These are phyloP conservation scores for Basipetospora chlamydospora DNA, from an alignment of 2,329 filamentous ascomycete species.

Conservation along the genomic window DNA sequence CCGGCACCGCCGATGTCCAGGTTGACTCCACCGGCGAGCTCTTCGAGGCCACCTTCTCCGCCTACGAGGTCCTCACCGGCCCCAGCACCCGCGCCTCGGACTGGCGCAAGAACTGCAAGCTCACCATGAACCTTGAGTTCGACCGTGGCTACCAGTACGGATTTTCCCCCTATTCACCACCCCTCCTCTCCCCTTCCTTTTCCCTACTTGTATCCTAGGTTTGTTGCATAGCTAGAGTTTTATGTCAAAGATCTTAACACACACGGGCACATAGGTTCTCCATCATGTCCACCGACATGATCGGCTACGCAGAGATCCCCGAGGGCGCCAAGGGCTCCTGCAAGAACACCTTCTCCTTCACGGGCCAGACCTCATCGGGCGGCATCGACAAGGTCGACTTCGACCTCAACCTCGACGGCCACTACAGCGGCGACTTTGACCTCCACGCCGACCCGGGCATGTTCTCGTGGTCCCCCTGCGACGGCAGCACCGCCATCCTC, in stretches of 20 bases:
- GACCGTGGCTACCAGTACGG: conserved; percentile 13
- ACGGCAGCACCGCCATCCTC: conserved; percentile 14
- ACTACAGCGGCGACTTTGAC: conserved; percentile 12
- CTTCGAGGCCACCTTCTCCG: conserved; percentile 14
- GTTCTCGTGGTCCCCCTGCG: conserved; percentile 12
- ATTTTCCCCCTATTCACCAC: neutral
- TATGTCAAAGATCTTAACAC: neutral
- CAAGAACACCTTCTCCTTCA: conserved; percentile 14
- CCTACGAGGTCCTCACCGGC: conserved; percentile 13
- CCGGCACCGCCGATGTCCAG: conserved; percentile 12
- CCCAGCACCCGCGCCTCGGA: conserved; percentile 10
- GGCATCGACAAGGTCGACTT: conserved; percentile 11
- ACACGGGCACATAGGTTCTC: conserved; percentile 10
- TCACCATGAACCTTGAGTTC: conserved; percentile 14
- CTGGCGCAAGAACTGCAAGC: conserved; percentile 16
- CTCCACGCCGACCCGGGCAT: conserved; percentile 10
- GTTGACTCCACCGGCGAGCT: conserved; percentile 12
- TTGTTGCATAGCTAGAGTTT: too few species aligned
- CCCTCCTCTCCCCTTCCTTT: neutral
- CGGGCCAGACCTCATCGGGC: conserved; percentile 9
- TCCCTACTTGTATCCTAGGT: neutral
- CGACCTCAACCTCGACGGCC: conserved; percentile 9
- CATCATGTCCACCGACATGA: conserved; percentile 13
- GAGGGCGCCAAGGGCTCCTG: conserved; percentile 11
- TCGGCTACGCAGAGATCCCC: conserved; percentile 14